Conservation (phyloP, 306 rosid genomes). For the Vigna angularis region DNA sequence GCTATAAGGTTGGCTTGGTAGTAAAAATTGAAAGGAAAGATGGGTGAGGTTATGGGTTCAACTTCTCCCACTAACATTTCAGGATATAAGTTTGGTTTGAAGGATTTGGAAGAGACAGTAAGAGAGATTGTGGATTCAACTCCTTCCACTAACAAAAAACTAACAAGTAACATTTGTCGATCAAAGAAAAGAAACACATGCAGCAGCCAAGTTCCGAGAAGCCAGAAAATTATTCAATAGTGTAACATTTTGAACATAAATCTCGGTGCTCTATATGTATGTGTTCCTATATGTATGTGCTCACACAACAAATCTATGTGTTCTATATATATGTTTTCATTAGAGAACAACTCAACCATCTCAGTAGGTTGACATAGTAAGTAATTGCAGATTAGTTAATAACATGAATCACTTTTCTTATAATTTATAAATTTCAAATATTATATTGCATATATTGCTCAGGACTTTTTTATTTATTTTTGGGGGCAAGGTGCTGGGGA, state of each 20-base stretch:
- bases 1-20: too few relatives aligned
- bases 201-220: neutral
- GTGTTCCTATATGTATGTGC: too few relatives aligned
- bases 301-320: neutral
- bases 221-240: neutral
- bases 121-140: too few relatives aligned
- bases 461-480: neutral
- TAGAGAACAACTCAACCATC: neutral
- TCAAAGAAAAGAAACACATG: too few relatives aligned
- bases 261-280: neutral
- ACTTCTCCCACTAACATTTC: too few relatives aligned
- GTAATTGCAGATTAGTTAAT: conserved; percentile 1
- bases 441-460: neutral
- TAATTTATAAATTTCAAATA: conserved; percentile 10
- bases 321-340: neutral
- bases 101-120: too few relatives aligned
- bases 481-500: neutral
- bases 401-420: neutral
- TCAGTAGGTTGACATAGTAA: neutral
- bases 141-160: too few relatives aligned
- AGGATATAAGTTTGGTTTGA: too few relatives aligned
- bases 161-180: too few relatives aligned
- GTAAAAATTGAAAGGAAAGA: too few relatives aligned
- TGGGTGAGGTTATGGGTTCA: too few relatives aligned
- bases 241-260: too few relatives aligned